Evolutionary conservation across 371 early-diverging fungal genomes (phyloP).

Genomic region (Phascolomyces articulosus): DNA sequence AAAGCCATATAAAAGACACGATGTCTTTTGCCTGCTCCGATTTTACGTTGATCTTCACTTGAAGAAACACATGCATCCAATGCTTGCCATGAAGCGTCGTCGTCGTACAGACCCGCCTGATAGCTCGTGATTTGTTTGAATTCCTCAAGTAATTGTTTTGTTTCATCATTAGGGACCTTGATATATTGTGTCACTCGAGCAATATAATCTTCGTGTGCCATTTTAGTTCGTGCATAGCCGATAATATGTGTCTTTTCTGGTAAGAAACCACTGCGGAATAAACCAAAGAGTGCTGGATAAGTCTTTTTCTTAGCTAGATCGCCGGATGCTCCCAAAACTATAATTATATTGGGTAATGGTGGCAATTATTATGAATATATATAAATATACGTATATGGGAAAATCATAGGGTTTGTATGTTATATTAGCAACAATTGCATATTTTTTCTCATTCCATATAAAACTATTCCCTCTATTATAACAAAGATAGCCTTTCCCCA

Average conservation of each 20-base stretch:
- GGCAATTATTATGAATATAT: no score
- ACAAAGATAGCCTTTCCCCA: no score
- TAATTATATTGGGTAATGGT: not conserved
- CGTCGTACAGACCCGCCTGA: constrained; percentile 90
- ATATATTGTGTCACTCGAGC: constrained; percentile 82
- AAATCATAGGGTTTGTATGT: constrained; percentile 2
- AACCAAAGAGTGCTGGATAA: constrained; percentile 94
- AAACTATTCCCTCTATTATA: no score
- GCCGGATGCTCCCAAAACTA: constrained; percentile 89
- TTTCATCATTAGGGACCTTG: constrained; percentile 41
- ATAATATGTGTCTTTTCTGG: constrained; percentile 80
- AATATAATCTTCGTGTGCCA: constrained; percentile 81
- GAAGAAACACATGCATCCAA: constrained; percentile 63
- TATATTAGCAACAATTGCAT: no score
- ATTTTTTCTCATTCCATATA: no score
- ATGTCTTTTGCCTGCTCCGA: constrained; percentile 27
- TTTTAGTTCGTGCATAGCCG: constrained; percentile 93
- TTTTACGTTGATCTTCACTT: constrained; percentile 46
- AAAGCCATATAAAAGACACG: constrained; percentile 94
- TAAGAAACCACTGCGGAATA: constrained; percentile 75
- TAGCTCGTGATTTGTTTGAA: constrained; percentile 87
- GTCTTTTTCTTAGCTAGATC: constrained; percentile 98
- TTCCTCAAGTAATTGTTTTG: constrained; percentile 41
- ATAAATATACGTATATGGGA: not conserved
- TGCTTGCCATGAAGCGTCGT: constrained; percentile 70